phyloP scores from a whole-genome alignment of 1,284 basidiomycete species.

The Prillingera fragicola region DNA sequence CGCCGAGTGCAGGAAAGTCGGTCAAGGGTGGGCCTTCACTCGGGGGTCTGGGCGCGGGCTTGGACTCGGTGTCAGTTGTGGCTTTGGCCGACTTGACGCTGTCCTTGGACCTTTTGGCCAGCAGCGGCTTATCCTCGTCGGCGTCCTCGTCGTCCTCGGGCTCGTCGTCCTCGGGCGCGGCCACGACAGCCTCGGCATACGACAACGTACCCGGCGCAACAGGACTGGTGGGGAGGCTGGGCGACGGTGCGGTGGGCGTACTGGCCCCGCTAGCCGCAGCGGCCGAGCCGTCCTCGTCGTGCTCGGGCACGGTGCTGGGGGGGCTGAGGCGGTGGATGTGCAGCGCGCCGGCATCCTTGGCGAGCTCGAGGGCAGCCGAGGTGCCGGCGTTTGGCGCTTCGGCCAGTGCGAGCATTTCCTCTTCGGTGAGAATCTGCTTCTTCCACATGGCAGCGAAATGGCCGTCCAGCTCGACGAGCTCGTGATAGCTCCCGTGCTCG shows the following conservation, averaged over 20 bases:
- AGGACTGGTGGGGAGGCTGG: background rate
- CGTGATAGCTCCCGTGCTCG: constrained; percentile 82
- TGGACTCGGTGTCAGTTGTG: background rate
- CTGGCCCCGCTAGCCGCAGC: no score
- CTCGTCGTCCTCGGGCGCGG: background rate
- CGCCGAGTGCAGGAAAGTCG: background rate
- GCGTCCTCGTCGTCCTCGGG: background rate
- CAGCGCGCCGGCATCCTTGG: background rate
- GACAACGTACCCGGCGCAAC: background rate
- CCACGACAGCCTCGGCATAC: background rate
- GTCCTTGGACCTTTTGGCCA: no score
- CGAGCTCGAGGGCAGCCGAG: background rate
- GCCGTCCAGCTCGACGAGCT: constrained; percentile 59
- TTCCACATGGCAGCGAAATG: constrained; percentile 45
- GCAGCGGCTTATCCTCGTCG: no score
- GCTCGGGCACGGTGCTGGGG: constrained; percentile 13
- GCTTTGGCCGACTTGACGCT: no score
- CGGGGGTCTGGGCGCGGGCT: background rate
- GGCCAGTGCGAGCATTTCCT: constrained; percentile 33
- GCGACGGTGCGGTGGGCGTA: background rate
- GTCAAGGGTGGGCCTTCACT: background rate
- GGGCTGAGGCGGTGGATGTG: constrained; percentile 8
- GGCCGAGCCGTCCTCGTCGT: background rate
- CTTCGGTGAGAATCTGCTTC: constrained; percentile 45
- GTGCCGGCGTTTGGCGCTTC: constrained; percentile 5